A percentile compares a stretch with the other conserved stretches of the same genome.
These are phyloP conservation scores for Lasiosphaeria ovina DNA, from an alignment of 495 filamentous ascomycete genomes.

Conservation along the genomic window DNA sequence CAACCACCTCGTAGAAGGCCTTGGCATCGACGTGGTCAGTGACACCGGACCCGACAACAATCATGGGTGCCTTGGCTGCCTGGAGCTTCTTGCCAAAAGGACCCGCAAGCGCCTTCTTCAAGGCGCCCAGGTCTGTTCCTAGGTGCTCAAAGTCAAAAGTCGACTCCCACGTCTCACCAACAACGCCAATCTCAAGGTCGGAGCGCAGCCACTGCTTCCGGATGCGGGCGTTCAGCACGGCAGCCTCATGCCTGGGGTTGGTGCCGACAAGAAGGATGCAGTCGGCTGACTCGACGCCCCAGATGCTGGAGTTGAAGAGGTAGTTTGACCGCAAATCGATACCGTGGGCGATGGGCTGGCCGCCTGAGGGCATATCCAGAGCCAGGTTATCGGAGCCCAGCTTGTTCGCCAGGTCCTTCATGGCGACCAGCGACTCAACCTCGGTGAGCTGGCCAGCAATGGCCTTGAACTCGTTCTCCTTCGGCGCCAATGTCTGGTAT, in stretches of 20 bases:
- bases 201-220: conserved; percentile 96
- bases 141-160: conserved; percentile 93
- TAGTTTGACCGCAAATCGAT: conserved; percentile 93
- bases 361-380: conserved; percentile 83
- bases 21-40: conserved; percentile 88
- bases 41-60: conserved; percentile 86
- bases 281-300: conserved; percentile 90
- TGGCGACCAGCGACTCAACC: conserved; percentile 86
- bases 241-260: conserved; percentile 91
- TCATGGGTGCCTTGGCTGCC: conserved; percentile 89
- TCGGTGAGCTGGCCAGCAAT: conserved; percentile 89
- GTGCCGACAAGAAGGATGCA: conserved; percentile 88
- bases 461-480: conserved; percentile 92
- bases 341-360: conserved; percentile 83
- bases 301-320: conserved; percentile 92
- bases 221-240: conserved; percentile 92
- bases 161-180: conserved; percentile 86
- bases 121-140: conserved; percentile 67
- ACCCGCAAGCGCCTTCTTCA: conserved; percentile 84
- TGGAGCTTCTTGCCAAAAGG: conserved; percentile 87
- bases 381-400: conserved; percentile 94
- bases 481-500: conserved; percentile 69
- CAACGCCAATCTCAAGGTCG: conserved; percentile 86
- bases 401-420: conserved; percentile 95
- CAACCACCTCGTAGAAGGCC: conserved; percentile 86